Conservation (phyloP, 2,329 filamentous ascomycete species). For the Chrysoporthe austroafricana region DNA sequence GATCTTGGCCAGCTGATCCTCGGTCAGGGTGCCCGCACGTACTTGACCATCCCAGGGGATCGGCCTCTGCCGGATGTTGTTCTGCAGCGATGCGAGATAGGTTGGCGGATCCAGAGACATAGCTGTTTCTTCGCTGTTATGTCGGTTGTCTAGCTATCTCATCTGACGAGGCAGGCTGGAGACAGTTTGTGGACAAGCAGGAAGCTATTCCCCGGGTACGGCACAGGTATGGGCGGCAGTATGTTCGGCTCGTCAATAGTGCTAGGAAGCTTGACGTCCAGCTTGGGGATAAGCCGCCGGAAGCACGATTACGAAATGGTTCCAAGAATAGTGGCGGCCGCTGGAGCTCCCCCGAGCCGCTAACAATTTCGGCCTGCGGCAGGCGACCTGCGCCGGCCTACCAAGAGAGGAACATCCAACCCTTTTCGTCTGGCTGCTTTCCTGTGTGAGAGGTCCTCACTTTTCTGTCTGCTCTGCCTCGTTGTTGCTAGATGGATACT, state of each 20-base stretch:
- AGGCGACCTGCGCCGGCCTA: background rate
- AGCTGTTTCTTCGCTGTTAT: conserved; percentile 2
- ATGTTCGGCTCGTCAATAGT: background rate
- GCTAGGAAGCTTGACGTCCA: conserved; percentile 2
- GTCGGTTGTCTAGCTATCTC: background rate
- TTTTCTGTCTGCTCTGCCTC: background rate
- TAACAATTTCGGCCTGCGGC: conserved; percentile 16
- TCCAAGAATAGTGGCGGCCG: conserved; percentile 16
- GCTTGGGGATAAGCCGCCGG: background rate
- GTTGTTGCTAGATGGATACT: background rate
- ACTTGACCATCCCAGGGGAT: conserved; percentile 98
- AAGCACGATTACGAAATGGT: conserved; percentile 26
- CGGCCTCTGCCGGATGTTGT: conserved; percentile 93
- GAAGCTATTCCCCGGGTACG: background rate
- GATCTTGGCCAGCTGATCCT: conserved; percentile 93
- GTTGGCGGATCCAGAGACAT: conserved; percentile 94
- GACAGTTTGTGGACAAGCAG: background rate
- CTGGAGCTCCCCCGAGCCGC: conserved; percentile 2
- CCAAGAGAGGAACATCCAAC: background rate
- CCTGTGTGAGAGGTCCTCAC: background rate
- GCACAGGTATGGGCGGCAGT: background rate
- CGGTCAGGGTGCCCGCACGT: conserved; percentile 89
- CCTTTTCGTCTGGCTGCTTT: background rate
- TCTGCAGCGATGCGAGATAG: conserved; percentile 84
- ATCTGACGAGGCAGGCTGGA: background rate